Evolutionary conservation across 2,329 filamentous ascomycete species (phyloP), one percentile per base, ranked within the genome.

Genomic region (Capronia coronata): DNA sequence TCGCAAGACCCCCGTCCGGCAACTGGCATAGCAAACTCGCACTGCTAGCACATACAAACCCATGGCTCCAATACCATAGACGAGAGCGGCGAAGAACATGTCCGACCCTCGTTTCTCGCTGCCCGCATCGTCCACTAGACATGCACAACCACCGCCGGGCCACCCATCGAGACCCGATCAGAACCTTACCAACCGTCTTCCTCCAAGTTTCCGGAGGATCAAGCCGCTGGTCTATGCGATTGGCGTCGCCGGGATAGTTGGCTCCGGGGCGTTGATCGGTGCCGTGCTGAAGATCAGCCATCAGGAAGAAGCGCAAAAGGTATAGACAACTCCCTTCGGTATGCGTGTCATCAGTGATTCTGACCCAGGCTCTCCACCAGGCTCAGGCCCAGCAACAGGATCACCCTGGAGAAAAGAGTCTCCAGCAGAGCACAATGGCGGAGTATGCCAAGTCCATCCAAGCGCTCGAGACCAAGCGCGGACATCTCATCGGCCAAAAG

Each of bases 191-290:
- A 27, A 22, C 11, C 38, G 16, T 21, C 27, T 7, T 34, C 30
- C 30, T 10, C 13, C 45, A 13, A 40, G 46, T 14, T 18, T 18
- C n/a, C 51, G 46, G 9, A 53, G 38, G 45, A 51, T 46, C 10
- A 34, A 48, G 39, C 50, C 56, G 13, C 21, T 55, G 42, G 40
- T 56, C 37, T 56, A 52, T 29, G 51, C 56, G 14, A 43, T 56
- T n/a, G 48, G 48, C 4, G 38, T 58, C 16, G 50, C 51, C n/a
- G 51, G 48, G 9, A 58, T 55, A 46, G 53, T 51, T 3, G 51
- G 43, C n/a, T 52, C 46, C 1, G 56, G 56, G 11, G 56, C 53
- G 2, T 37, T 56, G 32, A 54, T 52, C 23, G 56, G 56, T 3
- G 56, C 56, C 2, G 50, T 51, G 23, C 27, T 56, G 21, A 55